Percentiles rank a stretch among this genome's conserved stretches.
Conservation (phyloP, 2,329 filamentous ascomycete genomes). For the Ceratocystis smalleyi region DNA sequence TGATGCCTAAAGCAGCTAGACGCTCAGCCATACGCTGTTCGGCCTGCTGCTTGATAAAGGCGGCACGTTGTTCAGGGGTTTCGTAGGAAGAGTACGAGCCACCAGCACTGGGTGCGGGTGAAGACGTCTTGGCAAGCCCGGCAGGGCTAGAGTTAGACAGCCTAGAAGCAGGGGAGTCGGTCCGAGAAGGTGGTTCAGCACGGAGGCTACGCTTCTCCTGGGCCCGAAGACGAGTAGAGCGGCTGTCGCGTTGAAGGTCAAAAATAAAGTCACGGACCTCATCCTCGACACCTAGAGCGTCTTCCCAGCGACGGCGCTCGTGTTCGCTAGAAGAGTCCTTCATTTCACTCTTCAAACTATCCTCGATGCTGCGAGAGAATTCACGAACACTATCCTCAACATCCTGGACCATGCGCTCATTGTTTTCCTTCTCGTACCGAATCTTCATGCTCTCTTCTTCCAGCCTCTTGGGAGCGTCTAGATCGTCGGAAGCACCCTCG, state of each 20-base stretch:
- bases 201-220: constrained; percentile 40
- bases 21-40: constrained; percentile 95
- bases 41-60: constrained; percentile 93
- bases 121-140: constrained; percentile 23
- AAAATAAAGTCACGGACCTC: constrained; percentile 97
- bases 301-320: constrained; percentile 87
- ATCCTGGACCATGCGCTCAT: constrained; percentile 91
- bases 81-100: constrained; percentile 69
- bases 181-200: constrained; percentile 30
- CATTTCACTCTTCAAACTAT: constrained; percentile 67
- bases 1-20: constrained; percentile 82
- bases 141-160: constrained; percentile 35
- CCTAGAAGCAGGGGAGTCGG: constrained; percentile 33
- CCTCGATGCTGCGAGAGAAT: constrained; percentile 70
- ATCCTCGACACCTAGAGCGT: constrained; percentile 88
- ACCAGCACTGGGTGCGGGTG: constrained; percentile 33
- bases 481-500: constrained; percentile 52
- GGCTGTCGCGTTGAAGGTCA: constrained; percentile 76
- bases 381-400: constrained; percentile 92
- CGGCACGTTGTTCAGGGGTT: constrained; percentile 83
- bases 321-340: constrained; percentile 68
- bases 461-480: constrained; percentile 64
- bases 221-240: constrained; percentile 51
- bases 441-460: constrained; percentile 77
- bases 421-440: constrained; percentile 75